Evolutionary conservation across 2,329 filamentous ascomycete species (phyloP).

Genomic region (Cladosporium sp.): DNA sequence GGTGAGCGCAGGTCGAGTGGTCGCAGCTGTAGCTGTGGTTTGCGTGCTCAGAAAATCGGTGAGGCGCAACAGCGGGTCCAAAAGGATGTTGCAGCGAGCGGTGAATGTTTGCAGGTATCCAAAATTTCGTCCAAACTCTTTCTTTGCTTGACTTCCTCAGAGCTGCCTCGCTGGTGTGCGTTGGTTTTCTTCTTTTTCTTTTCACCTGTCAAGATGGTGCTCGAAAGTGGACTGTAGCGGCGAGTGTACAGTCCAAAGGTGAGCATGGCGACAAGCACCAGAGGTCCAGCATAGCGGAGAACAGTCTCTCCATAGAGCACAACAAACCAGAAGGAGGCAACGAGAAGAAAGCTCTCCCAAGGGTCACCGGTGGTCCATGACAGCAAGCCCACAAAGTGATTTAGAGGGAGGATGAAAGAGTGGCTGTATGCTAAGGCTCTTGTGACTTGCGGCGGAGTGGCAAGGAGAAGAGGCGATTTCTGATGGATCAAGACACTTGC

Average conservation of each 20-base stretch:
- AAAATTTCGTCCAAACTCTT: constrained; percentile 98
- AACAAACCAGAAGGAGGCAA: constrained; percentile 79
- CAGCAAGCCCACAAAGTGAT: constrained; percentile 78
- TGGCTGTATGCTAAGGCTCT: constrained; percentile 93
- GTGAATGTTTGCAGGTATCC: constrained; percentile 90
- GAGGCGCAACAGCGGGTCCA: constrained; percentile 82
- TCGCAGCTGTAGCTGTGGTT: constrained; percentile 83
- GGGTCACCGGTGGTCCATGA: constrained; percentile 93
- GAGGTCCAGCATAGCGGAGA: constrained; percentile 76
- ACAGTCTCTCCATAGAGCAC: constrained; percentile 82
- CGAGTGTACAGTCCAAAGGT: constrained; percentile 91
- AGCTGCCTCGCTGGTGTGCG: constrained; percentile 14
- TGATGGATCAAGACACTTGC: constrained; percentile 79
- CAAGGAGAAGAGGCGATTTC: constrained; percentile 87
- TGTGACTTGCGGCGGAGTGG: constrained; percentile 92
- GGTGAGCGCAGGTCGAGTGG: constrained; percentile 83
- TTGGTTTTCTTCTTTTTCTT: constrained; percentile 52
- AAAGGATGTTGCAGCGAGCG: constrained; percentile 81
- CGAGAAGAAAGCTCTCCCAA: constrained; percentile 93
- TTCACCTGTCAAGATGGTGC: constrained; percentile 70
- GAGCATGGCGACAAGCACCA: constrained; percentile 72
- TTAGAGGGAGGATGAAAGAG: constrained; percentile 85
- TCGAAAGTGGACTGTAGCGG: constrained; percentile 84
- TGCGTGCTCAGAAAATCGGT: constrained; percentile 87
- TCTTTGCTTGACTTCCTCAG: constrained; percentile 54